A percentile compares a stretch with the other conserved stretches of the same genome.
phyloP scores from a whole-genome alignment of 768 basidiomycete species.

The Boletus sp. region DNA sequence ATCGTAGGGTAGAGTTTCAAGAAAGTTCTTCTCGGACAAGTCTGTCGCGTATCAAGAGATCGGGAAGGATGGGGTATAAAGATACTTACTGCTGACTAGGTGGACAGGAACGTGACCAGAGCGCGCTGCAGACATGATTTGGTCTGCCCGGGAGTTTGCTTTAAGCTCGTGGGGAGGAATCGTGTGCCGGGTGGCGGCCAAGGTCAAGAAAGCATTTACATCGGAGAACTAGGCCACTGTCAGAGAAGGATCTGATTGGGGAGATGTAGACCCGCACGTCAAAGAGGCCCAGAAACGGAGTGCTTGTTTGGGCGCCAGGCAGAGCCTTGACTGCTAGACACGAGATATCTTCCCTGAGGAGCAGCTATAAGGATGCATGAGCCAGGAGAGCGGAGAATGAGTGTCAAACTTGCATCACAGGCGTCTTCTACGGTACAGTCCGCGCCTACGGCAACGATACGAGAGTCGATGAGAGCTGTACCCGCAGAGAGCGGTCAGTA shows the following conservation, averaged over 20 bases:
- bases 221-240: conserved; percentile 62
- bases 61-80: neutral
- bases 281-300: conserved; percentile 58
- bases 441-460: conserved; percentile 62
- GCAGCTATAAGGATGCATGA: conserved; percentile 38
- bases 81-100: conserved; percentile 70
- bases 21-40: conserved; percentile 81
- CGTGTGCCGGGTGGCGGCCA: conserved; percentile 77
- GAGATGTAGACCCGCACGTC: conserved; percentile 49
- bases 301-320: conserved; percentile 17
- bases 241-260: conserved; percentile 3
- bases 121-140: conserved; percentile 72
- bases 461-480: conserved; percentile 67
- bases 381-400: neutral
- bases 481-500: neutral
- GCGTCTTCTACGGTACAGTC: conserved; percentile 78
- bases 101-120: conserved; percentile 70
- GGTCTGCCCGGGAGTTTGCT: conserved; percentile 55
- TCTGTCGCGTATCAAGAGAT: conserved; percentile 40
- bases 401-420: conserved; percentile 55
- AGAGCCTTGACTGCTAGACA: conserved; percentile 61
- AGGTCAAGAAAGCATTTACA: conserved; percentile 82
- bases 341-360: conserved; percentile 57
- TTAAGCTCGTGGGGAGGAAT: conserved; percentile 57
- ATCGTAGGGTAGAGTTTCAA: conserved; percentile 58